These are phyloP conservation scores for Colletotrichum lindemuthianum DNA, from an alignment of 2,329 filamentous ascomycete species.

Conservation along the genomic window DNA sequence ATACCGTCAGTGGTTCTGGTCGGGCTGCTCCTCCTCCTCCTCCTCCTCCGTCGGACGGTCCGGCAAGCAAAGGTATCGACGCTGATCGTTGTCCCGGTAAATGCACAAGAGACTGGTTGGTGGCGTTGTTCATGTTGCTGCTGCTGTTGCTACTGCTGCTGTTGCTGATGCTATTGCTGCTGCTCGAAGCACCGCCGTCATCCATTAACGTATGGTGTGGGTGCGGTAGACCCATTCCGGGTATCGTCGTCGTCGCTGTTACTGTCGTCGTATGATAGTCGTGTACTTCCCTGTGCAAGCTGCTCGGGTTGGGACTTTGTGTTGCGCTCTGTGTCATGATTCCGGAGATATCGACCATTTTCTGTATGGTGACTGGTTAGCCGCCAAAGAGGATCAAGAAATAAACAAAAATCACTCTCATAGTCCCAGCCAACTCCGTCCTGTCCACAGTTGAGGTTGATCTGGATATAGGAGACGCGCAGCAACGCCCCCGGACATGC, in stretches of 20 bases:
- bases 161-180: background rate
- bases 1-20: no score
- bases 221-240: background rate
- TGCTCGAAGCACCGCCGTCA: conserved; percentile 12
- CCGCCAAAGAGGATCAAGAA: background rate
- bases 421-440: background rate
- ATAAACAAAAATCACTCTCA: no score
- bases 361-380: conserved; percentile 30
- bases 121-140: no score
- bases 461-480: no score
- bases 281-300: conserved; percentile 12
- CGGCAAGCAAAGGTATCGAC: background rate
- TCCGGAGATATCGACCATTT: conserved; percentile 37
- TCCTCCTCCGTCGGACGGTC: no score
- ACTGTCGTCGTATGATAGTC: background rate
- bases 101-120: conserved; percentile 17
- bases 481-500: no score
- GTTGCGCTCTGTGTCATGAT: conserved; percentile 33
- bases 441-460: background rate
- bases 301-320: conserved; percentile 20
- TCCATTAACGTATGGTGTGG: conserved; percentile 3
- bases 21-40: no score
- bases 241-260: background rate
- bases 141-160: no score
- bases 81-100: conserved; percentile 9